These are phyloP conservation scores for Ceratobasidium theobromae DNA, from an alignment of 1,284 basidiomycete species.

Conservation along the genomic window DNA sequence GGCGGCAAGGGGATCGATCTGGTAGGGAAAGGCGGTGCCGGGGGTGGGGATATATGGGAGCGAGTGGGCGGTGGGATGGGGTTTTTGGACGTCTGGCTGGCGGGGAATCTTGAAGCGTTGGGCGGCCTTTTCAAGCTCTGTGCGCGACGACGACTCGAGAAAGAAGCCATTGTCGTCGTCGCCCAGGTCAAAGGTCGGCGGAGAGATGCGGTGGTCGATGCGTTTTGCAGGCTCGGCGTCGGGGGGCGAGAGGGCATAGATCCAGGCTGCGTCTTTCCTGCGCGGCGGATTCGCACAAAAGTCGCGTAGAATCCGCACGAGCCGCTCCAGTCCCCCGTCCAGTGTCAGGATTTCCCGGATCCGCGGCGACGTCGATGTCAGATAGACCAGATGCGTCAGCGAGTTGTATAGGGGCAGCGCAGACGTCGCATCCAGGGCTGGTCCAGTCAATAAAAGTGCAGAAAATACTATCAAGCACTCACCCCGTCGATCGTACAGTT, in stretches of 20 bases:
- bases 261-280: conserved; percentile 67
- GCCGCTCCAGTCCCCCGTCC: conserved; percentile 94
- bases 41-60: no score
- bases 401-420: conserved; percentile 95
- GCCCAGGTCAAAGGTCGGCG: conserved; percentile 29
- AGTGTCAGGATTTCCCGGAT: conserved; percentile 98
- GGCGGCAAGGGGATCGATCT: conserved; percentile 78
- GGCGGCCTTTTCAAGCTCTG: conserved; percentile 25
- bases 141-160: conserved; percentile 19
- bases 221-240: not conserved
- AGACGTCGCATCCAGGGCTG: conserved; percentile 92
- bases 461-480: conserved; percentile 42
- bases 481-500: conserved; percentile 96
- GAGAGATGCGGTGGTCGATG: conserved; percentile 5
- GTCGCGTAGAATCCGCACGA: conserved; percentile 90
- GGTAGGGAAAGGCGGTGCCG: no score
- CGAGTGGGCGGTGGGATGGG: conserved; percentile 7
- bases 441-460: not conserved
- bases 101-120: not conserved
- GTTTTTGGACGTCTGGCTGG: not conserved
- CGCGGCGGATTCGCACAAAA: conserved; percentile 77
- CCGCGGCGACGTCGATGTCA: conserved; percentile 95
- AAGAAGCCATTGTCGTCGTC: conserved; percentile 15
- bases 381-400: conserved; percentile 93
- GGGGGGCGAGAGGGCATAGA: conserved; percentile 72